These are phyloP conservation scores for Elasticomyces elasticus DNA, from an alignment of 495 filamentous ascomycete species.

Conservation along the genomic window DNA sequence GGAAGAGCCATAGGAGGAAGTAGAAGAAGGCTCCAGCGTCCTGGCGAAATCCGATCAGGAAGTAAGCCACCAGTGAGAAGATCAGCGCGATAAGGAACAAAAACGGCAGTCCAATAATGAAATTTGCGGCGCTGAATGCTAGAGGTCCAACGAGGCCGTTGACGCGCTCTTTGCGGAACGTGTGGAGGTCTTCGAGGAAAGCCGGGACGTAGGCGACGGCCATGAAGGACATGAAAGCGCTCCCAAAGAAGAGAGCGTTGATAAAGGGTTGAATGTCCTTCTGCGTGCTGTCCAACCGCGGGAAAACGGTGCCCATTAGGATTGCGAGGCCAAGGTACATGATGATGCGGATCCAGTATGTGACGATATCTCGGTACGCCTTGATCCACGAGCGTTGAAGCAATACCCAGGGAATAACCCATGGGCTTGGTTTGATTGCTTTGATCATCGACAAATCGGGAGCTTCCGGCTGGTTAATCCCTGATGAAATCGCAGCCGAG, in stretches of 20 bases:
- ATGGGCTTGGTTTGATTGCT: too few relatives aligned
- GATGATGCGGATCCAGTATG: slow-evolving; percentile 67
- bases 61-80: slow-evolving; percentile 67
- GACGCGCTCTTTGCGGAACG: slow-evolving; percentile 65
- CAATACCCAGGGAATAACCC: slow-evolving; percentile 41
- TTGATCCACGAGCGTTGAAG: slow-evolving; percentile 69
- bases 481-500: slow-evolving; percentile 11
- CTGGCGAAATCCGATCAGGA: slow-evolving; percentile 65
- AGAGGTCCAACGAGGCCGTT: slow-evolving; percentile 70
- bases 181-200: slow-evolving; percentile 68
- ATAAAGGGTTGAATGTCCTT: slow-evolving; percentile 63
- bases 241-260: slow-evolving; percentile 76
- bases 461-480: slow-evolving; percentile 27
- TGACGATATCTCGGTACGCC: slow-evolving; percentile 68
- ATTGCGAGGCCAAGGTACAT: slow-evolving; percentile 80
- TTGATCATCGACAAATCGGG: too few relatives aligned
- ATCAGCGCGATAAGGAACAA: slow-evolving; percentile 65
- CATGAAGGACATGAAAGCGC: slow-evolving; percentile 88
- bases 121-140: slow-evolving; percentile 64
- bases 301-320: slow-evolving; percentile 82
- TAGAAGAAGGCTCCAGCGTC: slow-evolving; percentile 57
- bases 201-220: slow-evolving; percentile 70
- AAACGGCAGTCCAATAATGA: slow-evolving; percentile 70
- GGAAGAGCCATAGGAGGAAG: slow-evolving; percentile 78
- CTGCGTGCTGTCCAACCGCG: slow-evolving; percentile 54